Percentiles rank a stretch among this genome's conserved stretches.
Evolutionary conservation across 78 protist species (phyloP).

Genomic region (Speleostelium caveatum): DNA sequence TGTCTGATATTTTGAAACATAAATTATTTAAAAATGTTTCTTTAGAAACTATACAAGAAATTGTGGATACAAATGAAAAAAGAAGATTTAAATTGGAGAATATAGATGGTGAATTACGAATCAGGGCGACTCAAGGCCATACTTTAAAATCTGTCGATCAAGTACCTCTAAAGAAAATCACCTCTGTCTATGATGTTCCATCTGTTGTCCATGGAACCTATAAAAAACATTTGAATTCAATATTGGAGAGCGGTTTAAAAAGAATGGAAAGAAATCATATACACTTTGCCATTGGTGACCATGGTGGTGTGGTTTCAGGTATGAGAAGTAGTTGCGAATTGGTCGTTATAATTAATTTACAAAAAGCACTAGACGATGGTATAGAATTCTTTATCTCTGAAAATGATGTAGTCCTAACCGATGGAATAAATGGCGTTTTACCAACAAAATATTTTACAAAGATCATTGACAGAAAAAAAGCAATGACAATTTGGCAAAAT

Average conservation of each 20-base stretch:
- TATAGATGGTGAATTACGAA: not conserved
- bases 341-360: conserved; percentile 18
- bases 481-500: conserved; percentile 3
- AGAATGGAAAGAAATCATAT: conserved; percentile 62
- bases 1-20: conserved; percentile 20
- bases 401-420: conserved; percentile 45
- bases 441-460: conserved; percentile 24
- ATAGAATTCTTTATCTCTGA: conserved; percentile 18
- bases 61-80: conserved; percentile 68
- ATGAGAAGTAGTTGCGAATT: conserved; percentile 37
- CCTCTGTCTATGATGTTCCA: conserved; percentile 11
- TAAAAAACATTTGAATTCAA: conserved; percentile 56
- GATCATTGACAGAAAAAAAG: conserved; percentile 26
- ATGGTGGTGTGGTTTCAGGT: conserved; percentile 27
- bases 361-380: conserved; percentile 11
- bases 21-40: conserved; percentile 4
- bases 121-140: conserved; percentile 69
- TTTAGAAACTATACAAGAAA: conserved; percentile 3
- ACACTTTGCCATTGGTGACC: conserved; percentile 45
- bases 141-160: conserved; percentile 33
- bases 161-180: conserved; percentile 1
- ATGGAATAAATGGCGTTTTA: conserved; percentile 32
- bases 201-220: conserved; percentile 53
- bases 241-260: conserved; percentile 24
- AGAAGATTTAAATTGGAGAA: conserved; percentile 30